Percentiles rank a stretch among this genome's conserved stretches.
Evolutionary conservation across 306 rosid genomes (phyloP).

Genomic region (Pyrus bretschneideri): DNA sequence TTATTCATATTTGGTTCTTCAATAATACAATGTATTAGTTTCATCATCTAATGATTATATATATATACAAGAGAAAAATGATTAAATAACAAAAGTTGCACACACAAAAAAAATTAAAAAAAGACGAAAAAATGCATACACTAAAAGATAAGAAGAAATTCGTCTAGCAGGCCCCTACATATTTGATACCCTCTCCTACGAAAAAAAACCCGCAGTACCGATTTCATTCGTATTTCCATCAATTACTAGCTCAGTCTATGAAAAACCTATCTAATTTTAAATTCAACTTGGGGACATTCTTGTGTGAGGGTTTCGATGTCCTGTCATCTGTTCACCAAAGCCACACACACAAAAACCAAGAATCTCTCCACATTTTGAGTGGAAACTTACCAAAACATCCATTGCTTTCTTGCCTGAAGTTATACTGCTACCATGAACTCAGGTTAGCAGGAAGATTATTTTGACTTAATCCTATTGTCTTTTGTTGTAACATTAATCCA

Average conservation of each 20-base stretch:
- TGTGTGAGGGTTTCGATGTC: too few relatives aligned
- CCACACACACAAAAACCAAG: too few relatives aligned
- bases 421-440: background rate
- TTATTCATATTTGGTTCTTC: conserved; percentile 10
- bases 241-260: too few relatives aligned
- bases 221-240: too few relatives aligned
- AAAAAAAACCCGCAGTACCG: too few relatives aligned
- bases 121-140: background rate
- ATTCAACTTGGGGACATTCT: too few relatives aligned
- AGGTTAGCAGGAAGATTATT: background rate
- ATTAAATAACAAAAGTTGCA: background rate
- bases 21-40: conserved; percentile 7
- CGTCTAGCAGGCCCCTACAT: too few relatives aligned
- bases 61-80: too few relatives aligned
- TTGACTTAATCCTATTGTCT: background rate
- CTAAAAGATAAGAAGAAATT: too few relatives aligned
- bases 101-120: background rate
- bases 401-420: background rate
- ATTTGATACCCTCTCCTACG: too few relatives aligned
- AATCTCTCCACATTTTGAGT: background rate
- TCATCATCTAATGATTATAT: background rate
- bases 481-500: background rate
- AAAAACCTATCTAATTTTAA: too few relatives aligned
- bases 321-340: too few relatives aligned
- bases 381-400: background rate